Conservation (phyloP, 495 filamentous ascomycete genomes). For the Penicillium riverlandense region DNA sequence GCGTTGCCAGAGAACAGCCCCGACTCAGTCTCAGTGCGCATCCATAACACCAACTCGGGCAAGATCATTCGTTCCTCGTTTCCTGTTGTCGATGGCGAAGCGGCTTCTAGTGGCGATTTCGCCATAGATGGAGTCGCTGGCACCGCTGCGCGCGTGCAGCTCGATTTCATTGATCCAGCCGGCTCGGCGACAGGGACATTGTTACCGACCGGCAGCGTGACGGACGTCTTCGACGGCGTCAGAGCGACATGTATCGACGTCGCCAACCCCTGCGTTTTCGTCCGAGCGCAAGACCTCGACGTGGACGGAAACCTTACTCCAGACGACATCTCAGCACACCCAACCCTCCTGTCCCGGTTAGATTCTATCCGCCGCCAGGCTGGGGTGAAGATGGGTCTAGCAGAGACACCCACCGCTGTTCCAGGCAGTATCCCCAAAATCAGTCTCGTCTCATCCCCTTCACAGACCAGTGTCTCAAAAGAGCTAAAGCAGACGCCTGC, state of each 20-base stretch:
- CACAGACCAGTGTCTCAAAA: constrained; percentile 4
- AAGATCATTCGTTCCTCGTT: constrained; percentile 44
- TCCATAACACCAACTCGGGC: constrained; percentile 49
- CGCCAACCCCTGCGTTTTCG: constrained; percentile 61
- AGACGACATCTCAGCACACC: constrained; percentile 40
- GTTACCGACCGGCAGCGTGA: constrained; percentile 54
- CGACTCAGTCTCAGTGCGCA: constrained; percentile 27
- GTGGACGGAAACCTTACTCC: constrained; percentile 45
- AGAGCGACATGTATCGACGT: constrained; percentile 56
- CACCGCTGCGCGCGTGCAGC: constrained; percentile 44
- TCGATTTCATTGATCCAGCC: constrained; percentile 60
- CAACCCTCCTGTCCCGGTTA: constrained; percentile 41
- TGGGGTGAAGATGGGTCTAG: constrained; percentile 57
- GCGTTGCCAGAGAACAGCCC: not conserved
- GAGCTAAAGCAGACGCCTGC: constrained; percentile 13
- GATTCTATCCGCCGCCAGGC: constrained; percentile 56
- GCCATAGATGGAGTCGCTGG: constrained; percentile 64
- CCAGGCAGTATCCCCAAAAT: constrained; percentile 62
- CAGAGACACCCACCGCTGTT: constrained; percentile 28
- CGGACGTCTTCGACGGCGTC: constrained; percentile 47
- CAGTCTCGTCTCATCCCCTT: constrained; percentile 46
- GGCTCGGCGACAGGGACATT: constrained; percentile 61
- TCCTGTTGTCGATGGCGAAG: constrained; percentile 41
- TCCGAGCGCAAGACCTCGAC: constrained; percentile 45
- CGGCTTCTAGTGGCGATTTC: constrained; percentile 46